phyloP scores from a whole-genome alignment of 1,139 yeast species.

The Pichia sp. region DNA sequence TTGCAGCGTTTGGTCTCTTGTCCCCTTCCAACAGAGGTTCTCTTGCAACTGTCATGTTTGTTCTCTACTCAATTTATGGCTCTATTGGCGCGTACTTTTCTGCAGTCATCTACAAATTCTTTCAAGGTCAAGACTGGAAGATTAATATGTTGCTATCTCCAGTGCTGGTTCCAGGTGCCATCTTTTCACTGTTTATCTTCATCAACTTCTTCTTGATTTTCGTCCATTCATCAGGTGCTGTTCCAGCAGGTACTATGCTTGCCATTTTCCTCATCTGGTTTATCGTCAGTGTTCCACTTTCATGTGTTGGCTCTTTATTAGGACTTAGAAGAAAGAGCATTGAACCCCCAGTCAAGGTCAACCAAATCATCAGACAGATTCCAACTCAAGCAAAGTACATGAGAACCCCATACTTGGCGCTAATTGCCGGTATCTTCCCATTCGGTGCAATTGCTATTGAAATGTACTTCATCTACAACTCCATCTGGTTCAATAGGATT shows the following conservation, averaged over 20 bases:
- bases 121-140: conserved; percentile 93
- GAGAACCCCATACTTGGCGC: conserved; percentile 56
- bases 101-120: conserved; percentile 75
- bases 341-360: conserved; percentile 74
- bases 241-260: conserved; percentile 84
- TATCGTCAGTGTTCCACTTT: conserved; percentile 73
- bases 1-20: conserved; percentile 82
- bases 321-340: conserved; percentile 62
- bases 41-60: conserved; percentile 80
- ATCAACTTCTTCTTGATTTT: conserved; percentile 77
- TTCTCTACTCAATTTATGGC: conserved; percentile 74
- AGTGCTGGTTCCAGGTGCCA: conserved; percentile 68
- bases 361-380: conserved; percentile 93
- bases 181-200: conserved; percentile 56
- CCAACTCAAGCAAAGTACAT: conserved; percentile 88
- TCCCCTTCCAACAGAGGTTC: conserved; percentile 97
- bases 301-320: conserved; percentile 70
- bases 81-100: conserved; percentile 82
- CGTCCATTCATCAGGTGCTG: conserved; percentile 87
- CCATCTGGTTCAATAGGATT: conserved; percentile 90
- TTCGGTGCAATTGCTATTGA: conserved; percentile 94
- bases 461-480: conserved; percentile 79
- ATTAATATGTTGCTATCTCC: conserved; percentile 80
- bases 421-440: conserved; percentile 87
- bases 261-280: conserved; percentile 85